Conservation (phyloP, 176 grass and related monocot genomes). For the bread wheat (Triticum aestivum) region IWGSC_CS_RefSeq_v2.1 NC_057801.1:686880636-686881135, state of each 20-base stretch:
- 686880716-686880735: conserved; percentile 25
- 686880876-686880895: conserved; percentile 5
- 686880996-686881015: neutral
- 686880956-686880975: neutral
- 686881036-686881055: neutral
- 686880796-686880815: conserved; percentile 18
- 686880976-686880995: neutral
- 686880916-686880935: neutral
- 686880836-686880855: too few relatives aligned
- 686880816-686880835: neutral
- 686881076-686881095: neutral
- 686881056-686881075: neutral
- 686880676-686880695: conserved; percentile 27
- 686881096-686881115: too few relatives aligned
- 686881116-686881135: neutral
- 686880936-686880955: neutral
- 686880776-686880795: conserved; percentile 22
- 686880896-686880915: neutral
- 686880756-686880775: neutral
- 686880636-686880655: conserved; percentile 4
- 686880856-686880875: too few relatives aligned
- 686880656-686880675: conserved; percentile 20
- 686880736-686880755: conserved; percentile 17
- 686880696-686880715: conserved; percentile 39
- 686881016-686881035: neutral